These are phyloP conservation scores for Ganoderma lucidum DNA, from an alignment of 1,284 basidiomycete genomes.

Conservation along the genomic window DNA sequence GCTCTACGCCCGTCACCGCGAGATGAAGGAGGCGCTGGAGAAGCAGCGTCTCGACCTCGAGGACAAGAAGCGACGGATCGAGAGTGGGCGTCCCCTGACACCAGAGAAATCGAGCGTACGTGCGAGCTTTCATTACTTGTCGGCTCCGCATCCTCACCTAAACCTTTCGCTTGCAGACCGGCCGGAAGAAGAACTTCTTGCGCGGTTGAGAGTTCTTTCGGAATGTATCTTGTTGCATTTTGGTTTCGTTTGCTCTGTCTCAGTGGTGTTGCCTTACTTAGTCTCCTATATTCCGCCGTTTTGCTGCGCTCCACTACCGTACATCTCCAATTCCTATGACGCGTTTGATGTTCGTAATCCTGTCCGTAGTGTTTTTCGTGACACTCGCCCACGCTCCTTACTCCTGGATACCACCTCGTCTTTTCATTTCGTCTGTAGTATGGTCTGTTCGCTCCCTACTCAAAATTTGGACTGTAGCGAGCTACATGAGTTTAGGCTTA, in stretches of 20 bases:
- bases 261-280: conserved; percentile 44
- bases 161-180: conserved; percentile 49
- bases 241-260: conserved; percentile 40
- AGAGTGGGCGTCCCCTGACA: conserved; percentile 92
- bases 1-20: conserved; percentile 95
- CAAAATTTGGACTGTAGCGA: conserved; percentile 47
- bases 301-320: conserved; percentile 45
- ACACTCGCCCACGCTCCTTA: conserved; percentile 62
- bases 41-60: conserved; percentile 96
- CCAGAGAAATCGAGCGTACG: conserved; percentile 88
- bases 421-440: conserved; percentile 56
- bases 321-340: conserved; percentile 55
- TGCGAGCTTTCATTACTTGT: conserved; percentile 26
- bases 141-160: conserved; percentile 1
- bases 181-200: conserved; percentile 81
- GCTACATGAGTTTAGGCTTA: conserved; percentile 36
- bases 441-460: conserved; percentile 39
- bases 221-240: conserved; percentile 30
- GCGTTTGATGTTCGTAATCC: conserved; percentile 41
- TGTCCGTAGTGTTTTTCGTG: conserved; percentile 36
- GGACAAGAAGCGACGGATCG: conserved; percentile 97
- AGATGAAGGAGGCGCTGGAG: conserved; percentile 99
- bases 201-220: conserved; percentile 56
- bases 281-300: conserved; percentile 39
- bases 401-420: conserved; percentile 66